These are phyloP conservation scores for Vigna unguiculata DNA, from an alignment of 306 rosid species.

Conservation along the genomic window DNA sequence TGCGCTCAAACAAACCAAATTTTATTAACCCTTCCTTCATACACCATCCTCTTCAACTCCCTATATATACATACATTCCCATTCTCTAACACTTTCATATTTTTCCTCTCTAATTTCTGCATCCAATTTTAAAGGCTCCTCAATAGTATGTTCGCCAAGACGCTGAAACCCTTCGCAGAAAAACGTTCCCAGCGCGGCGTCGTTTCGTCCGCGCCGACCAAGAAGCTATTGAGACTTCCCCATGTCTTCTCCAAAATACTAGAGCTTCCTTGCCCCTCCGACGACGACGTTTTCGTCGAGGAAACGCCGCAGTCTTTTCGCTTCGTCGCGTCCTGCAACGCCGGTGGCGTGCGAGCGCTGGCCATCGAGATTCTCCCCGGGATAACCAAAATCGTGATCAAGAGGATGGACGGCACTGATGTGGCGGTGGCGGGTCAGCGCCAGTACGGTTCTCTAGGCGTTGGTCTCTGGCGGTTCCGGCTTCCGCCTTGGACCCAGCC, in stretches of 20 bases:
- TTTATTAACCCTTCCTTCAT: too few relatives aligned
- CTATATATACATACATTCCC: conserved; percentile 29
- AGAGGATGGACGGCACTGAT: conserved; percentile 49
- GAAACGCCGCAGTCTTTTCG: conserved; percentile 56
- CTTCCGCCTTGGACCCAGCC: conserved; percentile 59
- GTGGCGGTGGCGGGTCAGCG: conserved; percentile 12
- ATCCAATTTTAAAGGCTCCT: not conserved
- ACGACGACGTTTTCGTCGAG: conserved; percentile 58
- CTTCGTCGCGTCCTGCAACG: conserved; percentile 43
- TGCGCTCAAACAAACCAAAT: too few relatives aligned
- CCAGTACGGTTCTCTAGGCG: not conserved
- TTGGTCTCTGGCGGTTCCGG: conserved; percentile 57
- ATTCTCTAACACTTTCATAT: not conserved
- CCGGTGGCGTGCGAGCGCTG: conserved; percentile 50
- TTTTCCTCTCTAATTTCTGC: conserved; percentile 7
- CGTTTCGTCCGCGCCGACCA: conserved; percentile 38
- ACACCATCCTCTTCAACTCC: conserved; percentile 7
- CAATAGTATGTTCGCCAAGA: conserved; percentile 44
- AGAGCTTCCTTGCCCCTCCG: conserved; percentile 59
- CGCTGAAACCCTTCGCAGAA: conserved; percentile 37
- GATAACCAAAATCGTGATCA: conserved; percentile 54
- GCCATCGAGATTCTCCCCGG: conserved; percentile 60
- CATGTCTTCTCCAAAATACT: conserved; percentile 62
- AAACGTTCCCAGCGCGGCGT: conserved; percentile 44
- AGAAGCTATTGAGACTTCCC: conserved; percentile 61